Evolutionary conservation across 2,329 filamentous ascomycete species (phyloP), one percentile per base, ranked within the genome.

Genomic region (Xylaria arbuscula): DNA sequence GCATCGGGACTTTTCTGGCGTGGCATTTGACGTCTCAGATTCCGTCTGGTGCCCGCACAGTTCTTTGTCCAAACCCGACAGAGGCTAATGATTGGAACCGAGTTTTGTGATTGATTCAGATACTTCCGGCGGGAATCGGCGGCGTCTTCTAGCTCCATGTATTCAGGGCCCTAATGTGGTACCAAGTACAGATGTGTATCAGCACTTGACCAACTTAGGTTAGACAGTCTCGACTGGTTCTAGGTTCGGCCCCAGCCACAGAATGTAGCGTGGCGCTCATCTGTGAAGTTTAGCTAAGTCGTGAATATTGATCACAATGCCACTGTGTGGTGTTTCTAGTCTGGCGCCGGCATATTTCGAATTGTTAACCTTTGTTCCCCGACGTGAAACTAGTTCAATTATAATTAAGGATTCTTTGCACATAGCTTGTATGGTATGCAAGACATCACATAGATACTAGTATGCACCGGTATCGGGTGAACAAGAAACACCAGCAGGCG

Each of bases 91-190:
- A n/a, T 45, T 15, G 54, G 19, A 54, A 47, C 17, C 17, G 22
- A 34, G n/a, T 22, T 22, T 22, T 40, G 56, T 64, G 36, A 24
- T 17, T 38, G 47, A 60, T 9, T 17, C 24, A n/a, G 40, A 19
- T 40, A 47, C 55, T 10, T 19, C 72, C 74, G 72, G 57, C 73
- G 73, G 73, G 72, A 66, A 74, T 72, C 73, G 73, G 57, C 68
- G 73, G 72, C 11, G 8, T 34, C 24, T 19, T 48, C 13, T 22
- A 51, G 45, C 19, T 53, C 61, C 53, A 58, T 34, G 34, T 34
- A n/a, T 40, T 17, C 17, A 42, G 13, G 50, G 10, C 11, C 24
- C 9, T 10, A 15, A 13, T 19, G 32, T 48, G 8, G 47, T 28
- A 28, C 40, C 11, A 15, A 42, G 28, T 28, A 28, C 28, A 15